Percentiles rank a stretch among this genome's conserved stretches.
Conservation (phyloP, 2,329 filamentous ascomycete species). For the Cladorrhinum sp. region DNA sequence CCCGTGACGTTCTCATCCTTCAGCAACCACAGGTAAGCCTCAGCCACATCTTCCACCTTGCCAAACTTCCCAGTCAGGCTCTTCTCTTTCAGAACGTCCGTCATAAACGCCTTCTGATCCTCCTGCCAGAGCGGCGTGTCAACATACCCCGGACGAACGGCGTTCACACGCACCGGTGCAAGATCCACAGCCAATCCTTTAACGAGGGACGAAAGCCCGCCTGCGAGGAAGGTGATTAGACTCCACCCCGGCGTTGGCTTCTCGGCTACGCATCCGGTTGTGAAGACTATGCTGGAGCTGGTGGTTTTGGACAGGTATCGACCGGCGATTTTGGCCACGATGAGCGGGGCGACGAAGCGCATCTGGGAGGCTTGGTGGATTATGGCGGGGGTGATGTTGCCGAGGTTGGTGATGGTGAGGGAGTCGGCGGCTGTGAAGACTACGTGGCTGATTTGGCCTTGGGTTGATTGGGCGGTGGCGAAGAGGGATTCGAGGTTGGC, state of each 20-base stretch:
- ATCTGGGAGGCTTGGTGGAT: constrained; percentile 30
- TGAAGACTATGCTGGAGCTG: constrained; percentile 52
- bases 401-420: constrained; percentile 22
- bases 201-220: constrained; percentile 51
- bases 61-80: constrained; percentile 24
- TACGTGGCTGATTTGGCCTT: constrained; percentile 27
- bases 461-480: constrained; percentile 24
- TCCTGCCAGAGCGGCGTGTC: constrained; percentile 44
- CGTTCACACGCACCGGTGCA: constrained; percentile 61
- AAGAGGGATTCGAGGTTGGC: constrained; percentile 32
- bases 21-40: constrained; percentile 31
- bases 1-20: constrained; percentile 31
- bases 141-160: constrained; percentile 54
- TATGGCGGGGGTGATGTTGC: constrained; percentile 28
- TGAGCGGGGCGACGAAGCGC: constrained; percentile 33
- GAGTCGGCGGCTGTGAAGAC: constrained; percentile 32
- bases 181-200: constrained; percentile 60
- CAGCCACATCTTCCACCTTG: constrained; percentile 29
- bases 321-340: constrained; percentile 34
- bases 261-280: constrained; percentile 50
- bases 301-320: constrained; percentile 29
- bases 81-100: constrained; percentile 5
- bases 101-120: constrained; percentile 23
- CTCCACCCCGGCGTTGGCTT: constrained; percentile 51
- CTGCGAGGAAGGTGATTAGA: constrained; percentile 45